Base-by-base conservation (phyloP, 2,329 filamentous ascomycete genomes). In the Ampelomyces quisqualis region DNA sequence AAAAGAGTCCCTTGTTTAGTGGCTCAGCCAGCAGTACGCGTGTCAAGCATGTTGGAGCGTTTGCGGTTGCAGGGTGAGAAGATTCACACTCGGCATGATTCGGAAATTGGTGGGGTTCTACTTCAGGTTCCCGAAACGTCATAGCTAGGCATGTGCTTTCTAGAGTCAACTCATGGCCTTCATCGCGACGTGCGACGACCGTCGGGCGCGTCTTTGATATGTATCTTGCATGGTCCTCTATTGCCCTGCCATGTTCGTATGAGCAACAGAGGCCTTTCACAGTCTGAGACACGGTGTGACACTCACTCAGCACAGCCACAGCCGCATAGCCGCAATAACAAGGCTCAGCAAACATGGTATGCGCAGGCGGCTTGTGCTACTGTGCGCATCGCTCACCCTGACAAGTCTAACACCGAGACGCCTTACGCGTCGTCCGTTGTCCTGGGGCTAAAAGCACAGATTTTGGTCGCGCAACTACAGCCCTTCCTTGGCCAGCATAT, bases 401-500 rank as follows among this genome's bases (percentile, higher is more conserved):
- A 32, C 43, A 33, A 53, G 51, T 49, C 51, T 42, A 32, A 43
- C 19, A 46, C 35, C n/a, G 18, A 15, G 17, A 31, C 30, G 42
- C 30, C 34, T 53, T 48, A 51, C 49, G 44, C 40, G 45, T 47
- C 43, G 34, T 38, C 21, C 34, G 29, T 23, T 35, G 18, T 43
- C 14, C 9, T 34, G 36, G 23, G 45, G 49, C 38, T 36, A 13
- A 27, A 30, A 28, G 37, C 31, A 34, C 20, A 38, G 34, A 23
- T n/a, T 29, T 40, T 14, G 43, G 45, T n/a, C 31, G 19, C 44
- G 37, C 38, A 41, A 28, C 38, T 57, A 68, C 9, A 67, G 47
- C 11, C 62, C 57, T 47, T 68, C 58, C 30, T 68, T 69, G 3
- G 66, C 66, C 28, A 69, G 48, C 66, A 69, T 69, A 31, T 69